Conservation (phyloP, 495 filamentous ascomycete genomes). For the Talaromyces nanjingensis region DNA sequence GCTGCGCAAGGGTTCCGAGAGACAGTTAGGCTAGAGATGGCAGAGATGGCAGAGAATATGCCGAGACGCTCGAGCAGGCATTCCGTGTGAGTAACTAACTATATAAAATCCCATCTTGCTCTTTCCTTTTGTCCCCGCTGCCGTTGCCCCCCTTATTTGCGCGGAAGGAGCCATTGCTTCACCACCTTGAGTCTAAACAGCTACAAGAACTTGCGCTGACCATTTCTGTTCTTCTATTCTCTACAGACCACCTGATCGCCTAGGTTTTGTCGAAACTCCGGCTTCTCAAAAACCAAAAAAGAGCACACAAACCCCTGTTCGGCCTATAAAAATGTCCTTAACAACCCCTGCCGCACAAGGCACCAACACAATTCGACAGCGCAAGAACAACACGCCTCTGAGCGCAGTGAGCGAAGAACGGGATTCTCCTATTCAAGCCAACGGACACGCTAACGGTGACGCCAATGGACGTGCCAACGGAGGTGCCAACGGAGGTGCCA, state of each 20-base stretch:
- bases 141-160: conserved; percentile 11
- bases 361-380: conserved; percentile 25
- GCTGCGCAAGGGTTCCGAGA: conserved; percentile 7
- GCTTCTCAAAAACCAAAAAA: conserved; percentile 36
- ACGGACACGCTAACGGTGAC: not conserved
- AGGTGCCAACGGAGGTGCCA: conserved; percentile 14
- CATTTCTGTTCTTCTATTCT: conserved; percentile 3
- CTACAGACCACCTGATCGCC: conserved; percentile 48
- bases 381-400: not conserved
- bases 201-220: not conserved
- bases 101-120: not conserved
- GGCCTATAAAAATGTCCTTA: conserved; percentile 23
- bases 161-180: not conserved
- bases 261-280: conserved; percentile 53
- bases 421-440: conserved; percentile 1
- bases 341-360: conserved; percentile 2
- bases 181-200: not conserved
- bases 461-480: conserved; percentile 13
- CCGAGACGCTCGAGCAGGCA: conserved; percentile 42
- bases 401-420: not conserved
- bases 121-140: conserved; percentile 9
- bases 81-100: conserved; percentile 37
- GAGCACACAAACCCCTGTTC: conserved; percentile 27
- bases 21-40: not conserved
- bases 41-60: conserved; percentile 5